phyloP scores from a whole-genome alignment of 1,139 yeast genomes.

The Yamadazyma buinensis region DNA sequence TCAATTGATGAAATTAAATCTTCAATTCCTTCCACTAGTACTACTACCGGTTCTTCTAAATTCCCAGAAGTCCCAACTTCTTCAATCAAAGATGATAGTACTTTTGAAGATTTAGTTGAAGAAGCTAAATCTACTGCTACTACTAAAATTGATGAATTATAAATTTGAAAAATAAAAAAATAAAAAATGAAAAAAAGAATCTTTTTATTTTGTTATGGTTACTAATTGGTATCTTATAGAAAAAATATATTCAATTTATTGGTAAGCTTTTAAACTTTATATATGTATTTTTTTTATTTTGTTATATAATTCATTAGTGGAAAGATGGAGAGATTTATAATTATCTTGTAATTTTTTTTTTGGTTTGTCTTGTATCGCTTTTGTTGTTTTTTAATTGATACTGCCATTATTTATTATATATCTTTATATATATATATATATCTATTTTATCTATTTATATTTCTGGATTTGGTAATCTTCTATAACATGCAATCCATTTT shows the following conservation, averaged over 20 bases:
- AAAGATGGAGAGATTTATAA: too few relatives aligned
- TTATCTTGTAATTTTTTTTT: neutral
- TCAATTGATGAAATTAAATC: conserved; percentile 6
- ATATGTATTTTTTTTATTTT: too few relatives aligned
- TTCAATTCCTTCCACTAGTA: conserved; percentile 11
- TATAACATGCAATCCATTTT: conserved; percentile 86
- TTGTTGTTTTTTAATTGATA: conserved; percentile 1
- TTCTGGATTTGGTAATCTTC: conserved; percentile 62
- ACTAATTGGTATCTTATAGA: too few relatives aligned
- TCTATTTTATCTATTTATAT: conserved; percentile 4
- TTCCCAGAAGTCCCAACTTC: conserved; percentile 47
- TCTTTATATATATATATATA: conserved; percentile 3
- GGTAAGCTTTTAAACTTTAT: too few relatives aligned
- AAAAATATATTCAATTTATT: too few relatives aligned
- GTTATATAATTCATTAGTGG: too few relatives aligned
- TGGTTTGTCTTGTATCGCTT: neutral
- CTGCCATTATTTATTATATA: conserved; percentile 7
- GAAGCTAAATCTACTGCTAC: conserved; percentile 16
- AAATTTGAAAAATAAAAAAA: too few relatives aligned
- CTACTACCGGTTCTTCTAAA: conserved; percentile 27
- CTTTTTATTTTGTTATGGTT: too few relatives aligned
- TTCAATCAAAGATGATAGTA: conserved; percentile 27
- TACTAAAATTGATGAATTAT: neutral
- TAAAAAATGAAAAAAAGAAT: too few relatives aligned
- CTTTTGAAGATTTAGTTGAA: conserved; percentile 24